These are phyloP conservation scores for Solanum etuberosum DNA, from an alignment of 257 asterid genomes.

Conservation along the genomic window DNA sequence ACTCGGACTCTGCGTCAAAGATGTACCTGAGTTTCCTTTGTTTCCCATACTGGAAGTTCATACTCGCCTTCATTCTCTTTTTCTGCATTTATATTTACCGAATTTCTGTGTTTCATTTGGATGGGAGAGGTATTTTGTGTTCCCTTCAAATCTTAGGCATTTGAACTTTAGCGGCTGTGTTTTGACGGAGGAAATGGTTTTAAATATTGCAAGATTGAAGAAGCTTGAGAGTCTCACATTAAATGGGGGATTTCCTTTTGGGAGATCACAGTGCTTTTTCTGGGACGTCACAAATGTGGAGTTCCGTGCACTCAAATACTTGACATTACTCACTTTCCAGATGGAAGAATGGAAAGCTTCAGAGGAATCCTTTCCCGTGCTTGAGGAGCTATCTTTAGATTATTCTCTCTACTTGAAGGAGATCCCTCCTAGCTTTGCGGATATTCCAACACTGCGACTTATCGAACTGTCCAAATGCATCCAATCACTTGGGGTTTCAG, in stretches of 20 bases:
- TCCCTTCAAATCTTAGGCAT: not conserved
- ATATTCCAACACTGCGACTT: not conserved
- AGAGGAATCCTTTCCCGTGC: not conserved
- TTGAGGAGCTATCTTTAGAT: not conserved
- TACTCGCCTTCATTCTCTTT: not conserved
- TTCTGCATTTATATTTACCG: too few species aligned
- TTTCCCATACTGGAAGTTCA: not conserved
- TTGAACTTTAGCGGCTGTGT: not conserved
- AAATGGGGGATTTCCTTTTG: not conserved
- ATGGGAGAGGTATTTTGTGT: not conserved
- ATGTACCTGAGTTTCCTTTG: not conserved
- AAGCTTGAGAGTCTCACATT: not conserved
- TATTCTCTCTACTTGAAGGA: not conserved
- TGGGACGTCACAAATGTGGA: not conserved
- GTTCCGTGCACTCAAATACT: not conserved
- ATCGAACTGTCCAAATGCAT: accelerated
- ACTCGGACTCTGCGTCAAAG: not conserved
- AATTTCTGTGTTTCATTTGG: not conserved
- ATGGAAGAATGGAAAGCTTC: not conserved
- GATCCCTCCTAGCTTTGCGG: not conserved
- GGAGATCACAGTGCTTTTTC: not conserved
- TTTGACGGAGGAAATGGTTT: not conserved
- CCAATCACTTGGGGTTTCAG: too few species aligned
- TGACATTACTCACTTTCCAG: not conserved
- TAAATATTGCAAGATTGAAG: not conserved